Conservation (phyloP, 2,329 filamentous ascomycete genomes). For the Lachnum nothofagi region DNA sequence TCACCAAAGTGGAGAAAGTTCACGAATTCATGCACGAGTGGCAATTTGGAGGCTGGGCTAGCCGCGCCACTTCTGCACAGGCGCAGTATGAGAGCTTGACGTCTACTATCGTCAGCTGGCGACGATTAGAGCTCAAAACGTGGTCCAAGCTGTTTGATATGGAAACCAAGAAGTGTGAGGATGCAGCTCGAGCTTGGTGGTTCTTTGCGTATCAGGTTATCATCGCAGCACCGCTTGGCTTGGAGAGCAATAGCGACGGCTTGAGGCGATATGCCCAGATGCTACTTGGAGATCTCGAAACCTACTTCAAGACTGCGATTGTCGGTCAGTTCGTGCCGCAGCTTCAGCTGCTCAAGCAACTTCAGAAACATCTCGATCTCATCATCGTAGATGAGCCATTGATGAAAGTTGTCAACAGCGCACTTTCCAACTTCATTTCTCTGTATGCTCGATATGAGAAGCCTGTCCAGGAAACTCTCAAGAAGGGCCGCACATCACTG, state of each 20-base stretch:
- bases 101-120: conserved; percentile 77
- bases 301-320: conserved; percentile 73
- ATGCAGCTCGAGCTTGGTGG: conserved; percentile 87
- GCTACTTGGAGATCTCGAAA: conserved; percentile 69
- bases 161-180: conserved; percentile 69
- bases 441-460: conserved; percentile 70
- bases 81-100: conserved; percentile 73
- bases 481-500: conserved; percentile 63
- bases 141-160: conserved; percentile 86
- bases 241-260: conserved; percentile 54
- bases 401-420: conserved; percentile 55
- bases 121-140: conserved; percentile 82
- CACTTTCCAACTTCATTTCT: conserved; percentile 69
- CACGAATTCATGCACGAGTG: conserved; percentile 85
- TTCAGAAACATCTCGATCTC: conserved; percentile 60
- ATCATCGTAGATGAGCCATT: conserved; percentile 54
- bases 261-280: conserved; percentile 60
- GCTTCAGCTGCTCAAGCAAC: conserved; percentile 62
- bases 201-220: conserved; percentile 92
- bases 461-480: conserved; percentile 59
- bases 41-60: conserved; percentile 82
- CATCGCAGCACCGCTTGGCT: conserved; percentile 66
- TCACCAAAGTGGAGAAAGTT: conserved; percentile 82
- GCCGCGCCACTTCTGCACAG: conserved; percentile 66
- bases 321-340: conserved; percentile 75